Evolutionary conservation across 257 asterid genomes (phyloP).

Genomic region (Mitragyna speciosa): DNA sequence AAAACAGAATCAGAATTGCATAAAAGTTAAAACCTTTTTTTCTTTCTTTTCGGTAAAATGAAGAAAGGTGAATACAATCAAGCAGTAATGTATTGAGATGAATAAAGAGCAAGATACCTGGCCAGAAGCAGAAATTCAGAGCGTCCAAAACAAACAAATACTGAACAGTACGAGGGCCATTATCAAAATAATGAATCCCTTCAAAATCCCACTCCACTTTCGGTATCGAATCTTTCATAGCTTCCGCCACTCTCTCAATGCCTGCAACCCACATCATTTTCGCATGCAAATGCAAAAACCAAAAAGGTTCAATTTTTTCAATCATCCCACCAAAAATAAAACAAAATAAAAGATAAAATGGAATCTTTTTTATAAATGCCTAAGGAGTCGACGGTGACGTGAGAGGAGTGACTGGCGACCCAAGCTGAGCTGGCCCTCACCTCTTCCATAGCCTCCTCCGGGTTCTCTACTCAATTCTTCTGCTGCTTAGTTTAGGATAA

Average conservation of each 20-base stretch:
- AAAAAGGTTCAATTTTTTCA: neutral
- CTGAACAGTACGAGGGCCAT: conserved; percentile 93
- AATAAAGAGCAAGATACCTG: conserved; percentile 48
- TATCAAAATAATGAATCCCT: conserved; percentile 91
- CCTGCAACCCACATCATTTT: conserved; percentile 36
- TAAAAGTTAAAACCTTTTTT: neutral
- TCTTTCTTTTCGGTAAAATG: neutral
- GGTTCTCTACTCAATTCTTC: neutral
- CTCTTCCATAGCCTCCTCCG: conserved; percentile 59
- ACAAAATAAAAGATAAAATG: neutral
- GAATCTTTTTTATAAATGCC: conserved; percentile 38
- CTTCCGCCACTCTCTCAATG: conserved; percentile 66
- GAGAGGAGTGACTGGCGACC: conserved; percentile 85
- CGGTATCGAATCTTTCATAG: conserved; percentile 64
- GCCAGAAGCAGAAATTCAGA: conserved; percentile 98
- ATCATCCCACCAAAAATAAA: neutral
- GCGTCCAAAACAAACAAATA: conserved; percentile 91
- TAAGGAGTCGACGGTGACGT: conserved; percentile 67
- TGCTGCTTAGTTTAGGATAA: neutral
- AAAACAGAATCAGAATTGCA: neutral
- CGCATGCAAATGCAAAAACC: neutral
- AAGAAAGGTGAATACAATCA: neutral
- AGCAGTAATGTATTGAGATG: neutral
- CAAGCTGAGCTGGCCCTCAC: conserved; percentile 82
- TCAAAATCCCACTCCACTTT: conserved; percentile 96